These are phyloP conservation scores for Daldinia eschscholtzii DNA, from an alignment of 2,329 filamentous ascomycete genomes.

Conservation along the genomic window DNA sequence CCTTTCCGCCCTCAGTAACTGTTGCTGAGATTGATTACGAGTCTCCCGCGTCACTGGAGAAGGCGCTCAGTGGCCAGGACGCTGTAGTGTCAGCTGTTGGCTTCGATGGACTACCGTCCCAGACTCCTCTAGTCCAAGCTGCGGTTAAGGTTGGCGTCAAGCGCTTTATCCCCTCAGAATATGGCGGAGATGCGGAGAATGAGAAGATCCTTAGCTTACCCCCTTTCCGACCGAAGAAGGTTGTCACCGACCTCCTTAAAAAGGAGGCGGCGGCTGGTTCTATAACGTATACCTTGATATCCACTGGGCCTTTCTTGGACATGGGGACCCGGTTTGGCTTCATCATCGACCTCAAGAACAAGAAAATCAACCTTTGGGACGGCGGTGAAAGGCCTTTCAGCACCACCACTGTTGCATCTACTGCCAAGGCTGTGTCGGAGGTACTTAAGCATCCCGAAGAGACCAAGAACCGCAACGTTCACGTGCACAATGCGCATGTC, in stretches of 20 bases:
- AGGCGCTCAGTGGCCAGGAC: conserved; percentile 68
- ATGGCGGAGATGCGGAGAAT: conserved; percentile 55
- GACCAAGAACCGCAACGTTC: conserved; percentile 67
- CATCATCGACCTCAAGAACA: conserved; percentile 36
- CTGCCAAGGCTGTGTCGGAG: conserved; percentile 63
- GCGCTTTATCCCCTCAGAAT: conserved; percentile 73
- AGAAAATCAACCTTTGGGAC: conserved; percentile 61
- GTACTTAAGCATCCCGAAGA: conserved; percentile 60
- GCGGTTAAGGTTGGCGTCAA: conserved; percentile 70
- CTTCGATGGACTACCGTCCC: conserved; percentile 55
- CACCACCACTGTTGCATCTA: conserved; percentile 59
- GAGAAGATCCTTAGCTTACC: conserved; percentile 37
- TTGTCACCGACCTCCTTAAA: conserved; percentile 33
- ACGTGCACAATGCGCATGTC: conserved; percentile 62
- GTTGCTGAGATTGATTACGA: conserved; percentile 62
- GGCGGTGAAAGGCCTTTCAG: conserved; percentile 61
- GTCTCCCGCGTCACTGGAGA: conserved; percentile 60
- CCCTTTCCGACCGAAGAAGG: conserved; percentile 41
- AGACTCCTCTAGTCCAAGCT: conserved; percentile 68
- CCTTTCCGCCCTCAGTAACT: conserved; percentile 53
- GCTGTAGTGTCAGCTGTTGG: conserved; percentile 65
- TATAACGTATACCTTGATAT: conserved; percentile 53
- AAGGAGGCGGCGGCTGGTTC: conserved; percentile 41
- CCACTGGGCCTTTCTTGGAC: conserved; percentile 56
- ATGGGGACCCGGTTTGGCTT: conserved; percentile 41